Evolutionary conservation across 2,329 filamentous ascomycete genomes (phyloP).

Genomic region (Paecilomyces sp.): DNA sequence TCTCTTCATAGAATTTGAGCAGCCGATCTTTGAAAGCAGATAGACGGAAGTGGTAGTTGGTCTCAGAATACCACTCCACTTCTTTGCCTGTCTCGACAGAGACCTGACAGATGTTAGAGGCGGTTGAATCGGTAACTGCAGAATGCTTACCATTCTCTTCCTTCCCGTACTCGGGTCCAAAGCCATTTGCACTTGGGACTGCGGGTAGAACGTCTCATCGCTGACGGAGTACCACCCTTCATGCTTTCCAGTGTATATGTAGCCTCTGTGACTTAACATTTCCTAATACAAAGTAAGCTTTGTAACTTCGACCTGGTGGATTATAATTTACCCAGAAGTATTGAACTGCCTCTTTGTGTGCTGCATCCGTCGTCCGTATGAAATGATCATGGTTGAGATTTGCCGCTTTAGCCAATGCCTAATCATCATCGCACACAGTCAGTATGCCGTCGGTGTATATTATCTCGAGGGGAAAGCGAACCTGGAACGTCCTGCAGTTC

Average conservation of each 20-base stretch:
- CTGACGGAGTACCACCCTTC: conserved; percentile 95
- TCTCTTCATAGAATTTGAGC: conserved; percentile 69
- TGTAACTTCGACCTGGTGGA: neutral
- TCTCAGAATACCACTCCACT: conserved; percentile 90
- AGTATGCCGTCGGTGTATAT: neutral
- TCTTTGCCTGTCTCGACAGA: conserved; percentile 83
- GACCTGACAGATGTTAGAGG: conserved; percentile 32
- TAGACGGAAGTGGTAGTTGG: conserved; percentile 90
- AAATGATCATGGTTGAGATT: conserved; percentile 76
- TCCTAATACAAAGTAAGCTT: conserved; percentile 34
- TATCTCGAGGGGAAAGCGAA: conserved; percentile 14
- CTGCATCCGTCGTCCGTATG: conserved; percentile 79
- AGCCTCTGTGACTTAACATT: conserved; percentile 64
- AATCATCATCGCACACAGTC: conserved; percentile 5
- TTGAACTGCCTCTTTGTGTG: conserved; percentile 77
- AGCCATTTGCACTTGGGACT: conserved; percentile 63
- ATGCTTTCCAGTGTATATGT: conserved; percentile 79
- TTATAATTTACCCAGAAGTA: conserved; percentile 65
- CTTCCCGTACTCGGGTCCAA: conserved; percentile 74
- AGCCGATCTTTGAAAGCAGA: conserved; percentile 74
- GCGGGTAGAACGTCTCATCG: conserved; percentile 93
- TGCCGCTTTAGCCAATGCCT: conserved; percentile 61
- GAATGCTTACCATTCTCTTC: conserved; percentile 60
- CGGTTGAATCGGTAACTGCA: neutral
- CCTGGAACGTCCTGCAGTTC: conserved; percentile 71